Base-by-base conservation (phyloP, 495 filamentous ascomycete genomes). In the Aspergillus olivimuriae region DNA sequence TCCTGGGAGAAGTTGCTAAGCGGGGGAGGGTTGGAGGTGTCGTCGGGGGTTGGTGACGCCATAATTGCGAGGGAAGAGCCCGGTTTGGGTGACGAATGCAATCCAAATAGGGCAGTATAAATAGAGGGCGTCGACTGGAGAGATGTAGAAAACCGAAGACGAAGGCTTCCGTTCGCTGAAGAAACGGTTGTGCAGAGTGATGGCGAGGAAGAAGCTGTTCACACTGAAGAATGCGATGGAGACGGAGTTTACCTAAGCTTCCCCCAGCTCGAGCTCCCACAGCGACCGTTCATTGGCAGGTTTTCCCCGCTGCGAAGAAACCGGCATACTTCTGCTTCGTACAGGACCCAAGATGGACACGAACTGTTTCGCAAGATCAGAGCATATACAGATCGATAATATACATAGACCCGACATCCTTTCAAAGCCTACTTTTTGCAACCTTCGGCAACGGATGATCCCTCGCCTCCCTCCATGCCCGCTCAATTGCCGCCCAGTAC, bases 1-100 rank as follows among this genome's bases (percentile, higher is more conserved):
- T 87, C 75, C 39, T 75, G 79, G 15, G 87, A 87, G 47, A 92
- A 91, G 46, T 51, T 63, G 51, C 34, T 48, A 32, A 56, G 34
- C 10, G 51, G 26, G 24, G 47, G 48, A 31, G 52, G 43, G 16
- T 34, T 45, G 19, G 50, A 47, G 23, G 43, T 44, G 50, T 41
- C 48, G 18, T 52, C 52, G 26, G 55, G 45, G 30, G 34, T 51
- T 11, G 44, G 47, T 3, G 60, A 58, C 38, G 53, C 53, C 50
- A 57, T 52, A 41, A 57, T 50, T 6, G 16, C 7, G 24, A 28
- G n/a, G n/a, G n/a, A n/a, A n/a, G n/a, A n/a, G n/a, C n/a, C n/a
- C n/a, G n/a, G n/a, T n/a, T n/a, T n/a, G n/a, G n/a, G n/a, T n/a
- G 24, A 28, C 11, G 5, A 6, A 28, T 28, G 24, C 5, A 11